Evolutionary conservation across 2,329 filamentous ascomycete species (phyloP), one percentile per base, ranked within the genome.

Genomic region (Fusarium mangiferae): DNA sequence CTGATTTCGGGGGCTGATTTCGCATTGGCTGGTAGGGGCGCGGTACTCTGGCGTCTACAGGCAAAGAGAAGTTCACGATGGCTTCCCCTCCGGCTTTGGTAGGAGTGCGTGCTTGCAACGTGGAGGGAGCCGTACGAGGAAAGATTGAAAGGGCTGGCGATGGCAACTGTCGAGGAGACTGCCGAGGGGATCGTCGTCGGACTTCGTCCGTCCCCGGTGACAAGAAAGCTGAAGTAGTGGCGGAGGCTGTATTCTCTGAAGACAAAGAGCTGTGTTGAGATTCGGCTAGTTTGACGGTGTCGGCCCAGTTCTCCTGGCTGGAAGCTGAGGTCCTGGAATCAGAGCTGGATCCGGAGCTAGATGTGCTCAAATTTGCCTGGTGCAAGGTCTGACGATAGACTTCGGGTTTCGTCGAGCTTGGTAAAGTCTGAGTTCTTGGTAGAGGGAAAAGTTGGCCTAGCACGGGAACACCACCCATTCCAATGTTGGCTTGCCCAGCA

Each of bases 131-230:
- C n/a, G 48, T 48, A 42, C 60, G 65, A 48, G 62, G 66, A 39
- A 71, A 68, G 35, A 72, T 66, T 44, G 73, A 63, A 45, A 62
- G 45, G 28, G 62, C 60, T 41, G 69, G 73, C 35, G 73, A 70
- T 42, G 56, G 56, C 11, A 79, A 74, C 14, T 85, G 82, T 52
- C 85, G 81, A 22, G 88, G 88, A 5, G 88, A 90, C 20, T 85
- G 82, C 48, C 85, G 81, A 20, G 88, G 88, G 7, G 88, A 90
- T 51, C 89, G 83, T 72, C 86, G 84, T 17, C 88, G 84, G 35
- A 90, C 74, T 48, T 85, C 85, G 12, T 89, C 87, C 8, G 81
- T 78, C 5, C 83, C 84, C 1, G 88, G 88, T 8, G 88, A 90
- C 12, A 87, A 78, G 75, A 89, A 85, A 13, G 85, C 82, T 4